These are phyloP conservation scores for Lichtheimia hyalospora DNA, from an alignment of 371 early-diverging fungal species.

Conservation along the genomic window DNA sequence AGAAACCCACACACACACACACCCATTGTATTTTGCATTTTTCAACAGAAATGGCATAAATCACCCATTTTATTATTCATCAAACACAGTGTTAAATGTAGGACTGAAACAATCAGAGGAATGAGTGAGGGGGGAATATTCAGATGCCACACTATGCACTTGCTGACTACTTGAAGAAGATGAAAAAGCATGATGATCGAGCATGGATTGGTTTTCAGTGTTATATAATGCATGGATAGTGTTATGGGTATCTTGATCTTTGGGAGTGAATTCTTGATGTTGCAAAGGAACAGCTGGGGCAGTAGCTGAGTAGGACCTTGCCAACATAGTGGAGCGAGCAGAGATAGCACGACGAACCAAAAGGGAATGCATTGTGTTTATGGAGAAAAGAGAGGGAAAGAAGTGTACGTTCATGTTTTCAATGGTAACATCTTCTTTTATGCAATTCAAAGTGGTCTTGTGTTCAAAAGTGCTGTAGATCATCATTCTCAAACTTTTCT, in stretches of 20 bases:
- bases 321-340: too few relatives aligned
- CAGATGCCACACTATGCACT: conserved; percentile 2
- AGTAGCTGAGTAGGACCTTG: not conserved
- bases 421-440: too few relatives aligned
- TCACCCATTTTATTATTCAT: conserved; percentile 13
- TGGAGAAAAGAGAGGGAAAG: too few relatives aligned
- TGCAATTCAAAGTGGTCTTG: too few relatives aligned
- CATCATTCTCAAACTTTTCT: too few relatives aligned
- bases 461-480: too few relatives aligned
- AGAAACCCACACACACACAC: too few relatives aligned
- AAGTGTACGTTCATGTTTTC: too few relatives aligned
- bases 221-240: conserved; percentile 24
- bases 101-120: conserved; percentile 21
- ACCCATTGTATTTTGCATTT: too few relatives aligned
- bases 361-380: too few relatives aligned
- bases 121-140: not conserved
- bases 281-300: conserved; percentile 12
- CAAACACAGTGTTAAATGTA: conserved; percentile 28
- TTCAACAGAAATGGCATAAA: not conserved
- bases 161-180: conserved; percentile 12
- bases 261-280: conserved; percentile 4
- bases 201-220: conserved; percentile 19
- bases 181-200: conserved; percentile 32
- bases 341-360: too few relatives aligned
- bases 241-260: conserved; percentile 33